Conservation (phyloP, 2,329 filamentous ascomycete species). For the Celoporthe dispersa region DNA sequence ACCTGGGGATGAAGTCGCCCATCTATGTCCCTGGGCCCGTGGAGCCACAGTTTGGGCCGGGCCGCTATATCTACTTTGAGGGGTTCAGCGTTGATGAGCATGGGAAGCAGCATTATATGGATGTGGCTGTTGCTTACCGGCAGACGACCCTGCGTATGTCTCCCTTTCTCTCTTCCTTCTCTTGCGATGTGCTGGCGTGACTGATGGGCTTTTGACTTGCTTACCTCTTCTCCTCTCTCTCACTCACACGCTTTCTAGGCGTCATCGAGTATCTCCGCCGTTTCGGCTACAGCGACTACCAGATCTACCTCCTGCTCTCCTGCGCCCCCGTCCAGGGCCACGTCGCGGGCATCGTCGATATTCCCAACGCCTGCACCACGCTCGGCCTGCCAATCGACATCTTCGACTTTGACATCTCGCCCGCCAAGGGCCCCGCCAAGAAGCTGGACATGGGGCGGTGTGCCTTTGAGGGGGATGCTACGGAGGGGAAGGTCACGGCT, state of each 20-base stretch:
- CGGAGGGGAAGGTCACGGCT: slow-evolving; percentile 47
- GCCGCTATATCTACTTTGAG: slow-evolving; percentile 82
- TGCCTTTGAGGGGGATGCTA: slow-evolving; percentile 61
- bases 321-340: slow-evolving; percentile 89
- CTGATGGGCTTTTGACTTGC: not conserved
- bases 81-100: slow-evolving; percentile 88
- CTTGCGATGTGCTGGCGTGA: too few species aligned
- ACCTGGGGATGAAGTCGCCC: slow-evolving; percentile 78
- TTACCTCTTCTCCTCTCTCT: not conserved
- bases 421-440: slow-evolving; percentile 55
- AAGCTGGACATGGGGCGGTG: slow-evolving; percentile 70
- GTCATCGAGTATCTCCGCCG: slow-evolving; percentile 80
- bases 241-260: slow-evolving; percentile 41
- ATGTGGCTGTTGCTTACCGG: slow-evolving; percentile 83
- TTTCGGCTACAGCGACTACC: slow-evolving; percentile 74
- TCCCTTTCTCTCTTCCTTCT: slow-evolving; percentile 11
- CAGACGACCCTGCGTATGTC: slow-evolving; percentile 70
- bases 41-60: slow-evolving; percentile 84
- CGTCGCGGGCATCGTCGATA: slow-evolving; percentile 86
- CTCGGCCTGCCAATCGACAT: slow-evolving; percentile 90
- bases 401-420: slow-evolving; percentile 90
- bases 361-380: slow-evolving; percentile 90
- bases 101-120: slow-evolving; percentile 88
- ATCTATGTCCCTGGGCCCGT: slow-evolving; percentile 88
- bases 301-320: slow-evolving; percentile 83